Conservation (phyloP, 192 early-diverging fungal species). For the Funneliformis geosporum region DNA sequence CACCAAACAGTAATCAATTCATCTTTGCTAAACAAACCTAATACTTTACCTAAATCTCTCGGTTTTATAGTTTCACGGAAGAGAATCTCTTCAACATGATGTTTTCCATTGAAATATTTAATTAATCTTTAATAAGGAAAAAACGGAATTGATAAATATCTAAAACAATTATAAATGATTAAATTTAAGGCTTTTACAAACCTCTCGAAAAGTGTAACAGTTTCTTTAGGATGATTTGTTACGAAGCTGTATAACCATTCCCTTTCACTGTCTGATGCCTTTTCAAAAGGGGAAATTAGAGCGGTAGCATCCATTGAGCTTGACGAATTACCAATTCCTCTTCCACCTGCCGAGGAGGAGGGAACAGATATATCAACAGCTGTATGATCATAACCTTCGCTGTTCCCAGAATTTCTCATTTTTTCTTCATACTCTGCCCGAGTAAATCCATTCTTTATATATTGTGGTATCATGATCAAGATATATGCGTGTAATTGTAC, state of each 20-base stretch:
- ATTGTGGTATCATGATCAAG: conserved; percentile 60
- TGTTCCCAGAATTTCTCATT: conserved; percentile 24
- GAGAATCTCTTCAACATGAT: conserved; percentile 79
- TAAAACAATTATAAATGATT: neutral
- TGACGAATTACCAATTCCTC: conserved; percentile 16
- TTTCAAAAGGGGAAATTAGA: conserved; percentile 43
- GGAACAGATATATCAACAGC: too few relatives aligned
- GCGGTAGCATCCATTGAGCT: conserved; percentile 33
- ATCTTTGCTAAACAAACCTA: conserved; percentile 16
- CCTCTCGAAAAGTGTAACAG: conserved; percentile 59
- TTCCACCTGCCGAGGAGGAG: too few relatives aligned
- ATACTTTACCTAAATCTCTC: conserved; percentile 22
- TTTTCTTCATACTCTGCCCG: conserved; percentile 41
- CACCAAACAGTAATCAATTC: conserved; percentile 18
- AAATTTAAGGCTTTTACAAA: conserved; percentile 22
- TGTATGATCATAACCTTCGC: conserved; percentile 25
- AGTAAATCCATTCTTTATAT: conserved; percentile 51
- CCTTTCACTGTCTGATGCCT: conserved; percentile 49
- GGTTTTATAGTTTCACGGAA: conserved; percentile 44
- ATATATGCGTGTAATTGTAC: conserved; percentile 84
- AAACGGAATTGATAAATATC: neutral
- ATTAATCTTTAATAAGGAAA: conserved; percentile 52
- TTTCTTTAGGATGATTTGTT: conserved; percentile 55
- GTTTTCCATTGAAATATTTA: conserved; percentile 76
- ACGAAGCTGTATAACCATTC: conserved; percentile 56